phyloP scores from a whole-genome alignment of 805 yeast species.

The Torulaspora quercuum region DNA sequence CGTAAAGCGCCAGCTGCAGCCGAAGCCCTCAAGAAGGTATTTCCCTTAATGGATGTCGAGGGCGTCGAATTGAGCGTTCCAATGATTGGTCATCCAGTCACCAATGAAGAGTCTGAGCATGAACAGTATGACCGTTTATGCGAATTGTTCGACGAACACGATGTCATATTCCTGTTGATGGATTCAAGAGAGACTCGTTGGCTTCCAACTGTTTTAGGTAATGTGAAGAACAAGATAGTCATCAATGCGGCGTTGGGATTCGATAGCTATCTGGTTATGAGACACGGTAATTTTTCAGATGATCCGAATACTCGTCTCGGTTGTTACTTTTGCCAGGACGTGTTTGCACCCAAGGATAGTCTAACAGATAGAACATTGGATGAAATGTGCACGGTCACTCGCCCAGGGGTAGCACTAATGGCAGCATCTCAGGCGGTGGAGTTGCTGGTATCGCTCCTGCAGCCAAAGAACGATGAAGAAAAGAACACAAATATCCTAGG shows the following conservation, averaged over 20 bases:
- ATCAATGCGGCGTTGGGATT: constrained; percentile 94
- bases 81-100: constrained; percentile 90
- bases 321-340: constrained; percentile 94
- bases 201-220: constrained; percentile 88
- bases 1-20: constrained; percentile 83
- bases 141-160: constrained; percentile 60
- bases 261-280: constrained; percentile 88
- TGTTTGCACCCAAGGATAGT: constrained; percentile 89
- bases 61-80: constrained; percentile 79
- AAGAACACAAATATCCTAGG: constrained; percentile 50
- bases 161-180: constrained; percentile 75
- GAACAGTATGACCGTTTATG: constrained; percentile 52
- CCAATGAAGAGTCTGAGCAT: constrained; percentile 49
- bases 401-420: constrained; percentile 91
- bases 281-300: constrained; percentile 64
- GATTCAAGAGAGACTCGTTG: constrained; percentile 96
- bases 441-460: constrained; percentile 67
- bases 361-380: constrained; percentile 85
- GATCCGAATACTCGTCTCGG: constrained; percentile 52
- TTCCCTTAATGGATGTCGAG: constrained; percentile 65
- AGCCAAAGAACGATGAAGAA: constrained; percentile 47
- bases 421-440: constrained; percentile 89
- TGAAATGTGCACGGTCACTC: constrained; percentile 97
- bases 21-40: constrained; percentile 60
- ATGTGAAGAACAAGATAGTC: constrained; percentile 64